Percentiles rank a stretch among this genome's conserved stretches.
Conservation (phyloP, 164 flowering plant genomes). For the Echeveria elegans region DNA sequence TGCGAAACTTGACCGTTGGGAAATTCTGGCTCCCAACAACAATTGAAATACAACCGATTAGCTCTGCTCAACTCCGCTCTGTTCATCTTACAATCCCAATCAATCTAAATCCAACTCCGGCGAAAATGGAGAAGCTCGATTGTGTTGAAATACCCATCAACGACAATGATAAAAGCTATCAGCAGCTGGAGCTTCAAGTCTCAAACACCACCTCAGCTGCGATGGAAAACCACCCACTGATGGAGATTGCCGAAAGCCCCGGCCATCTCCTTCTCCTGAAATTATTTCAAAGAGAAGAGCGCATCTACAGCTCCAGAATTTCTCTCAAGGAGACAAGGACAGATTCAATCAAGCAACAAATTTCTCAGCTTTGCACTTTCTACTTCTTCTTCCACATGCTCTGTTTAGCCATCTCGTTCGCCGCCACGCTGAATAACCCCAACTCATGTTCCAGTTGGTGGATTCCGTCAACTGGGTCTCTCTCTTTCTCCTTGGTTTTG, state of each 20-base stretch:
- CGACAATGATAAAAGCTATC: conserved; percentile 28
- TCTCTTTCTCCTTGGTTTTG: conserved; percentile 37
- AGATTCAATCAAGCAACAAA: conserved; percentile 39
- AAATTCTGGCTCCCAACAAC: conserved; percentile 10
- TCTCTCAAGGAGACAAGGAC: conserved; percentile 44
- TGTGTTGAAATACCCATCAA: conserved; percentile 72
- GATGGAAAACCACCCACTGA: conserved; percentile 73
- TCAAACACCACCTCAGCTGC: conserved; percentile 14
- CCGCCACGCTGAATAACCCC: conserved; percentile 28
- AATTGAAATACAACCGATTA: conserved; percentile 14
- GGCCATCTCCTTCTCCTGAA: conserved; percentile 92
- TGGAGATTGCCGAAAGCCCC: conserved; percentile 78
- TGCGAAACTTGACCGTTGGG: conserved; percentile 3
- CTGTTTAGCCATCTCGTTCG: conserved; percentile 49
- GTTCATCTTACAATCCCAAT: background rate
- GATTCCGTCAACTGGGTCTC: conserved; percentile 47
- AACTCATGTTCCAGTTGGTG: conserved; percentile 53
- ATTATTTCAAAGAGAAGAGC: conserved; percentile 87
- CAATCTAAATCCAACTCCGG: background rate
- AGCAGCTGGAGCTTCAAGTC: conserved; percentile 14
- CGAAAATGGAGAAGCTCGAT: conserved; percentile 43
- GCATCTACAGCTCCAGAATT: conserved; percentile 37
- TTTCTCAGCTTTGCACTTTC: conserved; percentile 67
- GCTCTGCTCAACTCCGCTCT: background rate
- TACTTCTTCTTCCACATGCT: conserved; percentile 58